Percentiles rank a stretch among this genome's conserved stretches.
Evolutionary conservation across 208 protist genomes (phyloP).

Genomic region (Lotmaria passim): DNA sequence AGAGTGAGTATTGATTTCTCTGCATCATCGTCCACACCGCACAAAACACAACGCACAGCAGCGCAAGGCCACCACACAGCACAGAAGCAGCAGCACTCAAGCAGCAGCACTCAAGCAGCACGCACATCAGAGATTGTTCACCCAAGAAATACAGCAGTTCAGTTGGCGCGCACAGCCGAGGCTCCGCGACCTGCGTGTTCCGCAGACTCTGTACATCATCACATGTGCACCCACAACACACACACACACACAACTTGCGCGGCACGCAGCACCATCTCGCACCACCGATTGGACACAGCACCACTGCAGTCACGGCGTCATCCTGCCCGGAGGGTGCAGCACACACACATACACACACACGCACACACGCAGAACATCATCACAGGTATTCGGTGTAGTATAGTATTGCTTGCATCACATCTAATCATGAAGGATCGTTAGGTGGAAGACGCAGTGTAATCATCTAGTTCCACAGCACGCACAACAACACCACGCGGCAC

Average conservation of each 20-base stretch:
- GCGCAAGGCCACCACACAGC: too few species aligned
- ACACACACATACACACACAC: background rate
- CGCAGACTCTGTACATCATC: conserved; percentile 37
- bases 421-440: conserved; percentile 28
- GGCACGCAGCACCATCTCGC: conserved; percentile 17
- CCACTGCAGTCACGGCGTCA: conserved; percentile 9
- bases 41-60: background rate
- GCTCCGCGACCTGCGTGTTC: conserved; percentile 21
- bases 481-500: conserved; percentile 6
- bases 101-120: background rate
- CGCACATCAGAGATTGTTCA: conserved; percentile 40
- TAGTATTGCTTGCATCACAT: conserved; percentile 33
- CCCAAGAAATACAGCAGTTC: conserved; percentile 33
- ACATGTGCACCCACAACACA: background rate
- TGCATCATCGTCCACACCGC: conserved; percentile 34
- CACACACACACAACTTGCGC: conserved; percentile 3
- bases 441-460: conserved; percentile 26
- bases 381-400: conserved; percentile 29
- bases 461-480: conserved; percentile 12
- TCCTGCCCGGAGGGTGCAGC: conserved; percentile 23
- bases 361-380: conserved; percentile 19
- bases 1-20: conserved; percentile 58
- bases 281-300: conserved; percentile 27
- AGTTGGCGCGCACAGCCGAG: conserved; percentile 3
- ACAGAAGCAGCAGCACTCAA: background rate